Evolutionary conservation across 1,284 basidiomycete species (phyloP), one percentile per base, ranked within the genome.

Genomic region (Austroboletus niveus): DNA sequence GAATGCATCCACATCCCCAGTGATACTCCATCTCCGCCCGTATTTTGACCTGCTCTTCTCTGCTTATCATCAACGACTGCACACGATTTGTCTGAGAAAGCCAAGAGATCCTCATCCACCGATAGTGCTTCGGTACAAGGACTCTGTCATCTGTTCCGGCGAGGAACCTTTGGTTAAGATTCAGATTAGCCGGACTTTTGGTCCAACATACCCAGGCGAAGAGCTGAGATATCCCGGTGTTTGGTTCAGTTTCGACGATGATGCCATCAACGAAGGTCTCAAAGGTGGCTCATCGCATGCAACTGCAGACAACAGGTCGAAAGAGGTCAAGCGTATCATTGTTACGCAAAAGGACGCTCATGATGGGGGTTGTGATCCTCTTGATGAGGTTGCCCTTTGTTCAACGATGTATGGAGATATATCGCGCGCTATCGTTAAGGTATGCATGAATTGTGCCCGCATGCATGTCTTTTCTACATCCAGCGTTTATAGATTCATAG

Each of bases 141-240:
- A 82, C 46, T 73, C 72, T 1, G 63, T 85, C 10, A 74, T 94
- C 3, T 83, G 84, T 1, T 82, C 77, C 24, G 71, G 70, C 1
- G 76, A 78, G 42, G 81, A 84, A 47, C 72, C 81, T 1, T 70
- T 93, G 12, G 77, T 82, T 30, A 78, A 87, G 44, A 79, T 87
- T 0, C 77, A 77, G 36, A 85, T 94, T 3, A 87, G 80, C 52
- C 78, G 83, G 42, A 80, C 82, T 6, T 90, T 94, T 65, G 92
- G 92, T 0, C 92, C 92, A 6, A 94, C 92, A 0, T 94, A 91
- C 68, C 80, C 85, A 12, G 87, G 87, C 36, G 85, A 89, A 51
- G 82, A 85, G 56, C 67, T 94, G 64, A 79, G 78, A 45, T 92
- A 91, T 68, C 92, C 92, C 0, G 92, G 92, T 0, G 77, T 94